Base-by-base conservation (phyloP, 2,329 filamentous ascomycete genomes). In the Verticillium isaacii region DNA sequence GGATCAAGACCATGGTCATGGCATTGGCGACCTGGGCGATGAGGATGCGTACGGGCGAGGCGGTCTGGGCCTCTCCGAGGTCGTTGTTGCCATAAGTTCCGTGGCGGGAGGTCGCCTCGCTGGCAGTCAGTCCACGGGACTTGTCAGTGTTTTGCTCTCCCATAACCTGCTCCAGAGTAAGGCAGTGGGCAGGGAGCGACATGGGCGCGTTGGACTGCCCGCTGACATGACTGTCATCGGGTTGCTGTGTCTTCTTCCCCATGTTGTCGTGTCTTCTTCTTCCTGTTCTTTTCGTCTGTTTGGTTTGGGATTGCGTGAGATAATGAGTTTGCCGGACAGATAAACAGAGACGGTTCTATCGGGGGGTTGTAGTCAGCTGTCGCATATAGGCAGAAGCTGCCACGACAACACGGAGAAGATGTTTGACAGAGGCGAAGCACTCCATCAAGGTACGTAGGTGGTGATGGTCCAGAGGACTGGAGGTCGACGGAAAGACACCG, bases 61-160 rank as follows among this genome's bases (percentile, higher is more conserved):
- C 83, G 8, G 81, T 71, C 58, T 74, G 71, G 50, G 70, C 69
- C 41, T 76, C 71, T 3, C 71, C 82, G 3, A 89, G 77, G 63
- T 87, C 81, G 68, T 89, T 89, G 23, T 75, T 72, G 17, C 87
- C 86, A 74, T 81, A 83, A 62, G 82, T 73, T 36, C 78, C 75
- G 11, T 86, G 71, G 25, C 85, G 78, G 37, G 75, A 67, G 57
- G 77, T 75, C 7, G 83, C 86, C 59, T 88, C 84, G 1, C 70
- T 71, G 66, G 74, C 77, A 29, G 76, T 69, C 56, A 89, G 77
- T 58, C 82, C 76, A 67, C 83, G 78, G 5, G 84, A 77, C 6
- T 77, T 67, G 67, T 85, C 77, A 58, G 82, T 80, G 11, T 77
- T 71, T 25, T 88, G 78, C 69, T 89, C 82, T 19, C 78, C 69